Evolutionary conservation across 2,329 filamentous ascomycete genomes (phyloP).

Genomic region (Hortaea sp.): DNA sequence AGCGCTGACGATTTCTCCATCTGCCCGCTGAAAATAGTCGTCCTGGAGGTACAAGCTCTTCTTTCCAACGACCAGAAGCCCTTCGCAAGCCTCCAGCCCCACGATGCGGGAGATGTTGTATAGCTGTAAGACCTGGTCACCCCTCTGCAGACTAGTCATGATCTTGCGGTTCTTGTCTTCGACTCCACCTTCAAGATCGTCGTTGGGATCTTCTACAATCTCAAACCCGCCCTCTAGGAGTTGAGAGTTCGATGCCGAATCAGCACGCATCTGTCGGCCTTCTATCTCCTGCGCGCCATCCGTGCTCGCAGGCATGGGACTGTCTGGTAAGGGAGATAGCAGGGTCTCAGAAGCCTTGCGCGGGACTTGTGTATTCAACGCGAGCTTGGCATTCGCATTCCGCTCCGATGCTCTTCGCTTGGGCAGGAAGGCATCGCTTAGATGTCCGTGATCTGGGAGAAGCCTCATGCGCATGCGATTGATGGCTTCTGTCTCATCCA

Average conservation of each 20-base stretch:
- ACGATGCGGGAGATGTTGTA: constrained; percentile 94
- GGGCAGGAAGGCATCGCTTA: constrained; percentile 69
- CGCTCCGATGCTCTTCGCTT: constrained; percentile 61
- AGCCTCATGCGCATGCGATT: constrained; percentile 89
- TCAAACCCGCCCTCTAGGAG: constrained; percentile 82
- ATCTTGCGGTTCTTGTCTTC: constrained; percentile 98
- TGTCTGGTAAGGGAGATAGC: constrained; percentile 9
- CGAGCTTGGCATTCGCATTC: constrained; percentile 18
- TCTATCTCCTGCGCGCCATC: constrained; percentile 15
- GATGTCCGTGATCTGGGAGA: constrained; percentile 62
- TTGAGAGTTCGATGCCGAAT: constrained; percentile 32
- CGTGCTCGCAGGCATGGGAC: constrained; percentile 6
- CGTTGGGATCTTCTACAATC: constrained; percentile 85
- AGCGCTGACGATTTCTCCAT: constrained; percentile 94
- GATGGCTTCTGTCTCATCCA: constrained; percentile 89
- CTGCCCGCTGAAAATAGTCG: constrained; percentile 87
- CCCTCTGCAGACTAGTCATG: constrained; percentile 82
- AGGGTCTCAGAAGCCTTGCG: constrained; percentile 19
- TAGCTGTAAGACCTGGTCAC: constrained; percentile 84
- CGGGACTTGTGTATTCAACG: constrained; percentile 19
- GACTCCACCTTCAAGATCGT: constrained; percentile 65
- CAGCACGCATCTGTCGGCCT: constrained; percentile 25
- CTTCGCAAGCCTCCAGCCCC: constrained; percentile 86
- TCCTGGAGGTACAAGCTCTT: constrained; percentile 90
- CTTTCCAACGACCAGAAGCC: constrained; percentile 85